phyloP scores from a whole-genome alignment of 495 filamentous ascomycete species.

The Massariosphaeria phaeospora region DNA sequence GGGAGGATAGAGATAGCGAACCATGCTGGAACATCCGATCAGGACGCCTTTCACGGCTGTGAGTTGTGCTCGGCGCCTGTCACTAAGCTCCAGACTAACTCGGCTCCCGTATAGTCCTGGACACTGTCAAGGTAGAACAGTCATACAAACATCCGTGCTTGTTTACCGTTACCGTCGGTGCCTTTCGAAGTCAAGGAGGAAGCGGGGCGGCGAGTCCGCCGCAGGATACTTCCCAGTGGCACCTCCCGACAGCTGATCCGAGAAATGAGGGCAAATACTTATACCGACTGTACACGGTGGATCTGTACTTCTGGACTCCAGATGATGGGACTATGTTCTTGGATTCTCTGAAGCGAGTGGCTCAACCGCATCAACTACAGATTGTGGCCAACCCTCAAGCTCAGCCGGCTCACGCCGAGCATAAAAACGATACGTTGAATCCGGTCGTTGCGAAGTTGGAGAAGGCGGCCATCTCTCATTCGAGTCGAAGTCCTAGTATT shows the following conservation, averaged over 20 bases:
- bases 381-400: constrained; percentile 52
- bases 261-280: constrained; percentile 64
- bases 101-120: constrained; percentile 49
- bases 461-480: constrained; percentile 62
- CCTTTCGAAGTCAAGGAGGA: constrained; percentile 36
- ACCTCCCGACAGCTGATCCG: constrained; percentile 65
- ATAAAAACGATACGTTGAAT: constrained; percentile 62
- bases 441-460: constrained; percentile 81
- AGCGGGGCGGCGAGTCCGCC: constrained; percentile 27
- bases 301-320: constrained; percentile 84
- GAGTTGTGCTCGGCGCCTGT: constrained; percentile 36
- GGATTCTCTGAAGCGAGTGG: constrained; percentile 55
- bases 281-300: constrained; percentile 73
- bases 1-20: constrained; percentile 83
- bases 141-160: constrained; percentile 73
- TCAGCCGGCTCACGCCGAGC: constrained; percentile 39
- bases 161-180: constrained; percentile 70
- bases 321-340: constrained; percentile 72
- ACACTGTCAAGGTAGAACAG: constrained; percentile 60
- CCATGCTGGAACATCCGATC: constrained; percentile 75
- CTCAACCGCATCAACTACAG: constrained; percentile 57
- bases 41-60: constrained; percentile 86
- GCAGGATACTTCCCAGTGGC: constrained; percentile 61
- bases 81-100: constrained; percentile 25
- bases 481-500: constrained; percentile 34